Percentiles rank a stretch among this genome's conserved stretches.
phyloP scores from a whole-genome alignment of 148 eudicot genomes.

The Bassia scoparia region DNA sequence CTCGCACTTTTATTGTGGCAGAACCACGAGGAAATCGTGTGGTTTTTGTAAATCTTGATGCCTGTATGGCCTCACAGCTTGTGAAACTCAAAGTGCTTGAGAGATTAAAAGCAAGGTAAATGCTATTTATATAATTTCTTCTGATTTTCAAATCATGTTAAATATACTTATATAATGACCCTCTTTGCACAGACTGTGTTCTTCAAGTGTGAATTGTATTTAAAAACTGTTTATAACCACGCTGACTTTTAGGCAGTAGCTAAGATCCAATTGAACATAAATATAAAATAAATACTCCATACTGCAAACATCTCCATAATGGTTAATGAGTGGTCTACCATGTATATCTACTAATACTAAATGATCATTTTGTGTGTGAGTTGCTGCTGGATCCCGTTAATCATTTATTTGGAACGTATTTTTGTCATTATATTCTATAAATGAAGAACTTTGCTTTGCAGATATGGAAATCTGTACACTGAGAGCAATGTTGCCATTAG shows the following conservation, averaged over 20 bases:
- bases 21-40: conserved; percentile 73
- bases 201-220: not conserved
- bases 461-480: conserved; percentile 82
- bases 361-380: not conserved
- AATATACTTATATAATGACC: not conserved
- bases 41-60: conserved; percentile 90
- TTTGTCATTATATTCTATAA: not conserved
- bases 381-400: conserved; percentile 1
- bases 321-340: not conserved
- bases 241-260: not conserved
- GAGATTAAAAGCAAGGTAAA: conserved; percentile 84
- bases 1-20: conserved; percentile 85
- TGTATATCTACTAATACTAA: not conserved
- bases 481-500: conserved; percentile 94
- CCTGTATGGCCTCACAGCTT: conserved; percentile 97
- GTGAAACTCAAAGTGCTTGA: conserved; percentile 88
- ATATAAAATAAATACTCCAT: no score
- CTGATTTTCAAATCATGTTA: not conserved
- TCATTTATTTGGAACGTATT: not conserved
- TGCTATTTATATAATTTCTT: not conserved
- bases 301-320: not conserved
- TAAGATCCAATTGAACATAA: not conserved
- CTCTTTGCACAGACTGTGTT: not conserved
- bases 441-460: conserved; percentile 33
- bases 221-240: not conserved